Conservation (phyloP, 352 stramenopile species). For the Sclerospora graminicola region DNA sequence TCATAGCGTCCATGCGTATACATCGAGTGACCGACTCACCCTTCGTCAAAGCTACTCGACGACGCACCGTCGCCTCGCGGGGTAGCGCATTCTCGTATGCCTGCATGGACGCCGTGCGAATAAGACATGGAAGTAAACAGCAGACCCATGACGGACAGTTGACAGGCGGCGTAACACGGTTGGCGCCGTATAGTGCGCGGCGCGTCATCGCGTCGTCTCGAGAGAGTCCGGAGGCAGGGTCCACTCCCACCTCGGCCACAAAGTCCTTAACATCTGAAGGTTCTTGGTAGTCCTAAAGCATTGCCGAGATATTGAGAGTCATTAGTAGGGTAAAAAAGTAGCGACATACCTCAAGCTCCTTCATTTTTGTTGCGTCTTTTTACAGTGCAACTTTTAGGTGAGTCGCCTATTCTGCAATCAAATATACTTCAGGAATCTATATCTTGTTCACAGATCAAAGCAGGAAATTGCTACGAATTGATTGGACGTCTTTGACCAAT, state of each 20-base stretch:
- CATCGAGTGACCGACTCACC: slow-evolving; percentile 37
- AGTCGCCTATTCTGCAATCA: no score
- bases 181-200: slow-evolving; percentile 66
- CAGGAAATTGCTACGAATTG: no score
- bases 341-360: slow-evolving; percentile 3
- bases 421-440: no score
- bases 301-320: no score
- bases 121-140: slow-evolving; percentile 89
- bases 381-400: no score
- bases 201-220: slow-evolving; percentile 67
- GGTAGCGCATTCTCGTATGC: slow-evolving; percentile 77
- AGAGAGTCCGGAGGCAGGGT: slow-evolving; percentile 44
- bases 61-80: slow-evolving; percentile 83
- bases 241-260: slow-evolving; percentile 45
- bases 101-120: slow-evolving; percentile 87
- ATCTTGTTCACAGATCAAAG: no score
- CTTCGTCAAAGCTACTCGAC: slow-evolving; percentile 28
- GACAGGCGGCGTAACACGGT: slow-evolving; percentile 84
- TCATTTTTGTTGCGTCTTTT: no score
- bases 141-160: slow-evolving; percentile 92
- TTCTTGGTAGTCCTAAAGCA: slow-evolving; percentile 25
- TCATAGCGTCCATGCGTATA: slow-evolving; percentile 87
- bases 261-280: slow-evolving; percentile 43
- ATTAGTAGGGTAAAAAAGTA: neutral
- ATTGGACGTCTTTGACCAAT: no score